Conservation (phyloP, 345 rosid species). For the Eucalyptus erythrocorys region DNA sequence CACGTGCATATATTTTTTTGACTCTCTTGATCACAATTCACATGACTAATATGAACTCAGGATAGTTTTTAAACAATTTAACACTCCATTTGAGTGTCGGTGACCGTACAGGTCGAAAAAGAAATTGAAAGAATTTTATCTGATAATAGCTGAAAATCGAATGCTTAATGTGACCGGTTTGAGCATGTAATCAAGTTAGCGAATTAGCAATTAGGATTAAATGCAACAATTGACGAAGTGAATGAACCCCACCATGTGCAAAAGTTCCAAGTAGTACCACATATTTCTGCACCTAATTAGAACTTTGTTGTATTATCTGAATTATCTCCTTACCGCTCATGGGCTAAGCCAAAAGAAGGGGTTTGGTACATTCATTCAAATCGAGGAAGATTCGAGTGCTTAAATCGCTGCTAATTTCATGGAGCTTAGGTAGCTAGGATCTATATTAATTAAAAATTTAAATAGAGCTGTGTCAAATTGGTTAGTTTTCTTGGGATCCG, state of each 20-base stretch:
- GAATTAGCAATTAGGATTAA: neutral
- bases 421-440: neutral
- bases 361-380: neutral
- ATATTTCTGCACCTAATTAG: neutral
- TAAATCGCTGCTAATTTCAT: neutral
- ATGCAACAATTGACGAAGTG: neutral
- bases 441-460: neutral
- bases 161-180: neutral
- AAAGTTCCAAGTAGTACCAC: neutral
- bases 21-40: neutral
- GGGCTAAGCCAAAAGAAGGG: neutral
- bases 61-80: neutral
- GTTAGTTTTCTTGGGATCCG: neutral
- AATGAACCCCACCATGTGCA: neutral
- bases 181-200: neutral
- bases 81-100: neutral
- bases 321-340: neutral
- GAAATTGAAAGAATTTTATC: neutral
- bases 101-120: neutral
- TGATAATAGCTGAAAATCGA: neutral
- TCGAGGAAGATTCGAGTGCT: neutral
- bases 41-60: neutral
- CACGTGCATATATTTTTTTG: neutral
- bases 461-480: neutral
- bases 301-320: neutral